Conservation (phyloP, 805 yeast species). For the Henningerozyma blattae region DNA sequence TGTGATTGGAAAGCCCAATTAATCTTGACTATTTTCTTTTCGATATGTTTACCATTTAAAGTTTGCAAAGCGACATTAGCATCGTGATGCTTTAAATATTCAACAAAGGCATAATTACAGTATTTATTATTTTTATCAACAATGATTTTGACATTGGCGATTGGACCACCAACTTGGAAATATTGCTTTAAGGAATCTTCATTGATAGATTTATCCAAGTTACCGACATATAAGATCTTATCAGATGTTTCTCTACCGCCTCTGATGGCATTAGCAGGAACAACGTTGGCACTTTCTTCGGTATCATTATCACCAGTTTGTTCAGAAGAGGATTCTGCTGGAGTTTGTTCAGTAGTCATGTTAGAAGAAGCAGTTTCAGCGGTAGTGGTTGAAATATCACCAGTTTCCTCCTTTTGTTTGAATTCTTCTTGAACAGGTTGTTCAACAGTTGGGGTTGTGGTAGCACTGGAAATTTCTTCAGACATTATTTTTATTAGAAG, state of each 20-base stretch:
- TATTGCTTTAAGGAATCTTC: conserved; percentile 53
- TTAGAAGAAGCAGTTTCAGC: background rate
- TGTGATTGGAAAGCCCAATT: conserved; percentile 83
- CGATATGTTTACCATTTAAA: conserved; percentile 46
- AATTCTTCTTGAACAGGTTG: conserved; percentile 1
- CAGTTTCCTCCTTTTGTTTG: background rate
- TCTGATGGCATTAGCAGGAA: conserved; percentile 59
- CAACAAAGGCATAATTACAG: conserved; percentile 75
- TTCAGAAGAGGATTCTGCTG: conserved; percentile 4
- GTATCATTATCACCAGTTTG: conserved; percentile 3
- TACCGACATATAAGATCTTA: conserved; percentile 67
- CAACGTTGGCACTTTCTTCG: conserved; percentile 12
- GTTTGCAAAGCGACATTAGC: conserved; percentile 54
- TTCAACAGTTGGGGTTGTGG: background rate
- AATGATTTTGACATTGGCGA: conserved; percentile 55
- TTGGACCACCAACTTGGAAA: conserved; percentile 49
- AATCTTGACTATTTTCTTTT: conserved; percentile 45
- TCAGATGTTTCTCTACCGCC: conserved; percentile 77
- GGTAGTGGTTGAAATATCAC: background rate
- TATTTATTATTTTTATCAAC: conserved; percentile 66
- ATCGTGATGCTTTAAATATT: conserved; percentile 42
- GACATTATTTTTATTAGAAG: conserved; percentile 1
- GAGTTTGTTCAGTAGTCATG: background rate
- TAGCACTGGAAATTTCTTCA: conserved; percentile 1
- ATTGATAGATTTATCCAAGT: conserved; percentile 49